phyloP scores from a whole-genome alignment of 1,139 yeast genomes.

The Suhomyces taliae region DNA sequence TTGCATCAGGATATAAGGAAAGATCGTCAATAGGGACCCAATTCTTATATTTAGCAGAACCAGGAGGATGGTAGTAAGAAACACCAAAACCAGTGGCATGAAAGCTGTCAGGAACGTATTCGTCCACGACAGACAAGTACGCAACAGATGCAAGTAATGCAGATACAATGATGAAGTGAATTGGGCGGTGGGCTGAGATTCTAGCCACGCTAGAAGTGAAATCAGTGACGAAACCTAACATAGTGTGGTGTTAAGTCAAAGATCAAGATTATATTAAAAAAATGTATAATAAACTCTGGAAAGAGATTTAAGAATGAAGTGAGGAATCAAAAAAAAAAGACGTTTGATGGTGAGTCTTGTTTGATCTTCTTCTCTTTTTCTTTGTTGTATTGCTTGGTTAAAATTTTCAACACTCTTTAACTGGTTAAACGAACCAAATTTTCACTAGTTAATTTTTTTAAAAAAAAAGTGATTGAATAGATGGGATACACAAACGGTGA shows the following conservation, averaged over 20 bases:
- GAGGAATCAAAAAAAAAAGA: background rate
- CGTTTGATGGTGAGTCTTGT: background rate
- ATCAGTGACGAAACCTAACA: constrained; percentile 33
- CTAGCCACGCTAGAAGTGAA: constrained; percentile 52
- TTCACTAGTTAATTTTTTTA: too few species aligned
- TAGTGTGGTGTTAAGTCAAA: constrained; percentile 4
- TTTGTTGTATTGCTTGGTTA: background rate
- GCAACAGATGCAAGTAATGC: constrained; percentile 78
- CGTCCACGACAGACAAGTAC: constrained; percentile 78
- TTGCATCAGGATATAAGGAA: constrained; percentile 37
- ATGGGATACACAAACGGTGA: too few species aligned
- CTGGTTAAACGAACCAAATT: too few species aligned
- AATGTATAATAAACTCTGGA: background rate
- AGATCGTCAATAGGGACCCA: constrained; percentile 41
- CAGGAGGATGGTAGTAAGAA: constrained; percentile 49
- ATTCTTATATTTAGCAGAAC: constrained; percentile 31
- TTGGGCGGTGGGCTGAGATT: constrained; percentile 79
- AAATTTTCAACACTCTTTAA: background rate
- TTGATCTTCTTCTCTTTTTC: too few species aligned
- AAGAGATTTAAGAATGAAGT: background rate
- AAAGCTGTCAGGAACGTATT: constrained; percentile 55
- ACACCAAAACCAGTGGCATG: constrained; percentile 20
- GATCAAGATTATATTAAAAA: too few species aligned
- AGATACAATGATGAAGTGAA: constrained; percentile 77
- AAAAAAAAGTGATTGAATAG: too few species aligned